Evolutionary conservation across 1,284 basidiomycete genomes (phyloP), one percentile per base, ranked within the genome.

Genomic region (Cerrena zonata): DNA sequence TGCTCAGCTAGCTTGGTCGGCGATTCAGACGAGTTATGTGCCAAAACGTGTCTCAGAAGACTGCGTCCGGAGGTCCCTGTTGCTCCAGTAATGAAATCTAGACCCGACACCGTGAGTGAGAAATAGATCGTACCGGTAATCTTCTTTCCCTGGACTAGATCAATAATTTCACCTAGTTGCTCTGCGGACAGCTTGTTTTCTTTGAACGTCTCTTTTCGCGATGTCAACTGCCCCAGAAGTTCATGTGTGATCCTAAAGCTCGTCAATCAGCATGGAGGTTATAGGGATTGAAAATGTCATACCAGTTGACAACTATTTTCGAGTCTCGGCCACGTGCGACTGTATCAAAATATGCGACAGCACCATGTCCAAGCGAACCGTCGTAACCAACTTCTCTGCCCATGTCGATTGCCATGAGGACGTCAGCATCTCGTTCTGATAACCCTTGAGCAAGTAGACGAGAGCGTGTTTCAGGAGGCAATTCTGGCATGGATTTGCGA

Each of bases 261-360:
- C 25, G 18, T 18, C 18, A 10, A 18, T 19, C 27, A 30, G 24
- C 4, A 34, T 7, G n/a, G 12, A 34, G 30, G n/a, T n/a, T n/a
- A n/a, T n/a, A 5, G 26, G 13, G 48, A 48, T 47, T 46, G 19
- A n/a, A 7, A 48, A 18, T 11, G 24, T 65, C 76, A 47, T 51
- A 93, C 94, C 94, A 97, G 65, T 97, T 97, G 24, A 87, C 78
- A 4, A 85, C 89, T 3, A 78, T 71, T 60, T 86, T 86, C 1
- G 87, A 77, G 53, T 86, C 77, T 45, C 85, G 73, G 7, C 74
- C 75, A 23, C 64, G 60, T 0, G 77, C 67, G 63, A 93, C 76
- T 4, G 68, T 68, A 60, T 94, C 89, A 61, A 94, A 95, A 67
- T 87, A 95, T 2, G 73, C 69, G 1, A 93, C 75, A 1, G 80